Conservation (phyloP, 1,284 basidiomycete genomes). For the Agroathelia rolfsii region DNA sequence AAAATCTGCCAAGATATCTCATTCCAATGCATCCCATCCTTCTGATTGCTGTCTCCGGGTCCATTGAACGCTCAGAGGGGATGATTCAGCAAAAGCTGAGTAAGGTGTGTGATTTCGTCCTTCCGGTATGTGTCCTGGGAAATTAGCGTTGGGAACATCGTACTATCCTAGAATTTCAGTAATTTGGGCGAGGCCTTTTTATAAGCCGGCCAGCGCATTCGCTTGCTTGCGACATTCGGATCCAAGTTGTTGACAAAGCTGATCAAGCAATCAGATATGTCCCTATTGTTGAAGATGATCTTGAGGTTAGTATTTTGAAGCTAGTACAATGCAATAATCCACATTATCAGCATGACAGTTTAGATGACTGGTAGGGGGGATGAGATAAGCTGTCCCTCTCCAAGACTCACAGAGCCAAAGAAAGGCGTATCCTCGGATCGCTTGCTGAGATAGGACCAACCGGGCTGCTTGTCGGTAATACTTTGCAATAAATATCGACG, state of each 20-base stretch:
- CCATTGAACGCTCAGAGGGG: neutral
- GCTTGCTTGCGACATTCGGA: conserved; percentile 11
- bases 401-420: conserved; percentile 14
- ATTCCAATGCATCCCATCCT: too few species aligned
- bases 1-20: too few species aligned
- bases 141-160: neutral
- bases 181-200: conserved; percentile 8
- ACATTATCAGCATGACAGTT: conserved; percentile 1
- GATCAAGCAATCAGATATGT: conserved; percentile 10
- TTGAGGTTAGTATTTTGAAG: neutral
- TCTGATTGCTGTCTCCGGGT: too few species aligned
- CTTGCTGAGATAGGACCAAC: conserved; percentile 20
- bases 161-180: conserved; percentile 11
- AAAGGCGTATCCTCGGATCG: conserved; percentile 11
- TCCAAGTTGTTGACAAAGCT: conserved; percentile 15
- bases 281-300: neutral
- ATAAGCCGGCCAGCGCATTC: conserved; percentile 13
- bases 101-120: neutral
- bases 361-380: neutral
- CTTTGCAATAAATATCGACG: conserved; percentile 15
- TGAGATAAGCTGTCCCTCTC: neutral
- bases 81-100: neutral
- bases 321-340: conserved; percentile 1
- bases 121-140: conserved; percentile 1
- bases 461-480: conserved; percentile 15